These are phyloP conservation scores for Fusarium denticulatum DNA, from an alignment of 2,329 filamentous ascomycete genomes.

Conservation along the genomic window DNA sequence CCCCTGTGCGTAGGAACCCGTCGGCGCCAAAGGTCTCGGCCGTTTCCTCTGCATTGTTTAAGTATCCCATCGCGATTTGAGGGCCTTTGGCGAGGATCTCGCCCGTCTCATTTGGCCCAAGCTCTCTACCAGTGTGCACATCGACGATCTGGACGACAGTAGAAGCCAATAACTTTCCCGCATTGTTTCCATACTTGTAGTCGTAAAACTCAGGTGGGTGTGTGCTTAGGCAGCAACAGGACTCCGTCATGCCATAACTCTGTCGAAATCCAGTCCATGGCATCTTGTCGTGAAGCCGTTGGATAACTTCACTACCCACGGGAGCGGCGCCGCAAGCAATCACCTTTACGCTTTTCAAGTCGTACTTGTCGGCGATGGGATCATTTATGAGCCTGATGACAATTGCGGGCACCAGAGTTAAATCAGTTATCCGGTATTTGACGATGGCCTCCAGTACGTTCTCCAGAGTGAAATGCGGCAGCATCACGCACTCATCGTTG, in stretches of 20 bases:
- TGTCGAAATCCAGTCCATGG: background rate
- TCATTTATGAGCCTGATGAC: background rate
- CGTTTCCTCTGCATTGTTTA: background rate
- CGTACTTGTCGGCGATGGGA: background rate
- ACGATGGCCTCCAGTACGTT: background rate
- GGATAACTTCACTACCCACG: background rate
- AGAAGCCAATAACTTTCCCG: background rate
- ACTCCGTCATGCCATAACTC: background rate
- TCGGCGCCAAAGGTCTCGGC: background rate
- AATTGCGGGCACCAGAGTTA: background rate
- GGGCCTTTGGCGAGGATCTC: background rate
- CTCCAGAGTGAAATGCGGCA: background rate
- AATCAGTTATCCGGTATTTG: background rate
- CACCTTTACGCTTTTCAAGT: background rate
- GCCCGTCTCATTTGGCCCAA: background rate
- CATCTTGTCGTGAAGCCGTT: background rate
- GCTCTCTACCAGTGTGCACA: background rate
- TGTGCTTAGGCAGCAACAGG: background rate
- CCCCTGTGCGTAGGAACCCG: background rate
- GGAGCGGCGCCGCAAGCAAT: background rate
- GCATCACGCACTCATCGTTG: background rate
- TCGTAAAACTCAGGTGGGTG: background rate
- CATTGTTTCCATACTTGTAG: background rate
- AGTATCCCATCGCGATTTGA: background rate
- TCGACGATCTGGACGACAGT: background rate